These are phyloP conservation scores for Omphalea diandra DNA, from an alignment of 441 rosid species.

Conservation along the genomic window DNA sequence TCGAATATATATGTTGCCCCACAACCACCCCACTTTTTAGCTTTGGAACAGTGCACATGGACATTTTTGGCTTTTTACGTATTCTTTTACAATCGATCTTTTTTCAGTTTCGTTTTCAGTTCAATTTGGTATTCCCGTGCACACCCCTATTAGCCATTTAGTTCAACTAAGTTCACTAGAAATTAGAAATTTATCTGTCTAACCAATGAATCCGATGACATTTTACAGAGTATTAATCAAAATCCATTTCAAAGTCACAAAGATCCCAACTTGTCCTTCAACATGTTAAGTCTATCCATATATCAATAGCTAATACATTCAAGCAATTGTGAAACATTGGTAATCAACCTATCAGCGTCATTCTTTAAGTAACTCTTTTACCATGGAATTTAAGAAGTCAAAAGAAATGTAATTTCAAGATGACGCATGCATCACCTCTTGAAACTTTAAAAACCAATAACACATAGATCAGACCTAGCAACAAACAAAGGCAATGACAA, in stretches of 20 bases:
- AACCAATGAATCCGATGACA: background rate
- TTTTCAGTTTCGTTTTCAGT: no score
- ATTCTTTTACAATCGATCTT: no score
- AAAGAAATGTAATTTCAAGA: background rate
- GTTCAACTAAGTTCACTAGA: slow-evolving; percentile 3
- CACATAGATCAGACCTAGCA: slow-evolving; percentile 24
- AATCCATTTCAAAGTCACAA: slow-evolving; percentile 1
- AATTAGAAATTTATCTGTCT: background rate
- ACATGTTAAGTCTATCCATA: background rate
- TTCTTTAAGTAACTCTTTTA: background rate
- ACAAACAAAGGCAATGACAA: slow-evolving; percentile 9
- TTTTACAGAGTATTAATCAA: background rate
- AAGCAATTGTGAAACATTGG: background rate
- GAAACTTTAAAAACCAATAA: background rate
- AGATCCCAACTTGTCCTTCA: background rate
- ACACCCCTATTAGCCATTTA: no score
- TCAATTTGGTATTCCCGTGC: no score
- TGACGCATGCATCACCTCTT: background rate
- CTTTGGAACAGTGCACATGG: no score
- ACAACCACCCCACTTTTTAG: no score
- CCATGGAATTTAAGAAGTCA: slow-evolving; percentile 6
- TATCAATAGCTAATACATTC: background rate
- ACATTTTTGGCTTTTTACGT: no score
- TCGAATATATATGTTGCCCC: no score
- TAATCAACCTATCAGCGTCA: background rate